A percentile compares a stretch with the other conserved stretches of the same genome.
phyloP scores from a whole-genome alignment of 2,329 filamentous ascomycete genomes.

The Magnaporthiopsis rhizophila region DNA sequence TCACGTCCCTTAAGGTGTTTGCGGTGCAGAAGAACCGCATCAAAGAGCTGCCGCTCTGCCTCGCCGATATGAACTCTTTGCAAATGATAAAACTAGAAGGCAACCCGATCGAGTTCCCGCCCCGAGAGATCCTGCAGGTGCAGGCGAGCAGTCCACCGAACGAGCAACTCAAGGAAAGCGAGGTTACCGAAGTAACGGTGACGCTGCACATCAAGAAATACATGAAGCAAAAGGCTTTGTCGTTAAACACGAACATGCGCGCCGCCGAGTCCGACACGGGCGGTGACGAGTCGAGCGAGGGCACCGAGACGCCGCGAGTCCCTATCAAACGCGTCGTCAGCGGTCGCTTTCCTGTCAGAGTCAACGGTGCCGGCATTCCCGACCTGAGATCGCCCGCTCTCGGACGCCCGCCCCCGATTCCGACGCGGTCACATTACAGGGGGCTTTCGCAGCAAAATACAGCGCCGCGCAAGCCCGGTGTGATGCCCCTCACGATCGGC shows the following conservation, averaged over 20 bases:
- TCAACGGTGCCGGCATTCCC: constrained; percentile 63
- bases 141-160: constrained; percentile 47
- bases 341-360: constrained; percentile 61
- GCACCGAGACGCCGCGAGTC: constrained; percentile 68
- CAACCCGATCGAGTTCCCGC: constrained; percentile 77
- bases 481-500: constrained; percentile 63
- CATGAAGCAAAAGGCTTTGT: constrained; percentile 39
- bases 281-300: constrained; percentile 61
- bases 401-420: constrained; percentile 66
- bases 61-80: constrained; percentile 84
- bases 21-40: constrained; percentile 84
- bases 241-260: constrained; percentile 33
- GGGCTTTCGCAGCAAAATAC: constrained; percentile 62
- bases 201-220: constrained; percentile 57
- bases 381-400: constrained; percentile 61
- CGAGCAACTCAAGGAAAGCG: constrained; percentile 51
- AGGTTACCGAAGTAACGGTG: constrained; percentile 52
- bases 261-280: constrained; percentile 47
- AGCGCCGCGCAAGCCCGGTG: constrained; percentile 57
- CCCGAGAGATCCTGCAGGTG: constrained; percentile 58
- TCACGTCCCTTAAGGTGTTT: constrained; percentile 82
- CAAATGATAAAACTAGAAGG: constrained; percentile 86
- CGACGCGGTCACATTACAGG: constrained; percentile 72
- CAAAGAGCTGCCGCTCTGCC: constrained; percentile 70
- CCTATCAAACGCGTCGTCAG: constrained; percentile 52